A percentile compares a stretch with the other conserved stretches of the same genome.
These are phyloP conservation scores for Fusarium albidum DNA, from an alignment of 2,329 filamentous ascomycete genomes.

Conservation along the genomic window DNA sequence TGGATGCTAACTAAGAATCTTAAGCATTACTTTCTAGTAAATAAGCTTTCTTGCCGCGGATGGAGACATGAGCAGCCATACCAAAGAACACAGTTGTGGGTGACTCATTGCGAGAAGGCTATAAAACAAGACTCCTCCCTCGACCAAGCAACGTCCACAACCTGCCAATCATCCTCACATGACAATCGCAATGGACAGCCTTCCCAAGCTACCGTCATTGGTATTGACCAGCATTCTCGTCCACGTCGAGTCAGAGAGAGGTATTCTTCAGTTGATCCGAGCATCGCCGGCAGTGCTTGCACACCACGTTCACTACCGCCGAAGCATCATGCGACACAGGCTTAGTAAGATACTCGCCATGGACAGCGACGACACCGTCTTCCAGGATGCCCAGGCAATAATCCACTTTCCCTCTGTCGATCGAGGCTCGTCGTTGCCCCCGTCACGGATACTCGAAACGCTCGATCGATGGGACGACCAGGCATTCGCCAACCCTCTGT, in stretches of 20 bases:
- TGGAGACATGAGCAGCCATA: too few relatives aligned
- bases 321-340: neutral
- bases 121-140: too few relatives aligned
- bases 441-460: neutral
- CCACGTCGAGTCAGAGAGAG: slow-evolving; percentile 2
- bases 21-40: too few relatives aligned
- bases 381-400: slow-evolving; percentile 4
- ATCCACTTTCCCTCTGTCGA: neutral
- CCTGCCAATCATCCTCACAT: too few relatives aligned
- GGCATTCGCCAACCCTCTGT: neutral
- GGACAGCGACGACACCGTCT: neutral
- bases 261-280: neutral
- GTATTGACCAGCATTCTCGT: neutral
- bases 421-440: neutral
- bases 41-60: too few relatives aligned
- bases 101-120: too few relatives aligned
- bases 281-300: slow-evolving; percentile 8
- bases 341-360: neutral
- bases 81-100: too few relatives aligned
- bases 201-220: neutral
- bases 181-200: neutral
- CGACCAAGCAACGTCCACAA: too few relatives aligned
- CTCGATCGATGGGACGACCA: neutral
- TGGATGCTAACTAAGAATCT: too few relatives aligned
- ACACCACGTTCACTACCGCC: neutral